Conservation (phyloP, 2,329 filamentous ascomycete species). For the Chaetomiaceae sp. region DNA sequence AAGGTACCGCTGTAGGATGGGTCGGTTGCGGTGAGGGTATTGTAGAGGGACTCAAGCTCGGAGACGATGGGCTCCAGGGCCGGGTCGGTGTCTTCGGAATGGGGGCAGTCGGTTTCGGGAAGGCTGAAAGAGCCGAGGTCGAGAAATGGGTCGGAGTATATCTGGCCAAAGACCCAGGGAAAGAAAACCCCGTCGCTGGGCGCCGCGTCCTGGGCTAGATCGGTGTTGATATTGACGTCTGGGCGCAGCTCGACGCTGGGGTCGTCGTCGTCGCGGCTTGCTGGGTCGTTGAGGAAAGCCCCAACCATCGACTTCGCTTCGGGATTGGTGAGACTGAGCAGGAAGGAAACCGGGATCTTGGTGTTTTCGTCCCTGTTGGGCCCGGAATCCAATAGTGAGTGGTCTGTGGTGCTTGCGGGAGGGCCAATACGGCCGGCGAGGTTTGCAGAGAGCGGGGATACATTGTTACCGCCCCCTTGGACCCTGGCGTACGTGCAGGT, state of each 20-base stretch:
- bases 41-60: slow-evolving; percentile 18
- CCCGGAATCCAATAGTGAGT: too few species aligned
- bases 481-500: slow-evolving; percentile 24
- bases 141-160: slow-evolving; percentile 9
- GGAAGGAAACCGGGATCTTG: slow-evolving; percentile 27
- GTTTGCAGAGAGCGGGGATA: too few species aligned
- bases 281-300: slow-evolving; percentile 15
- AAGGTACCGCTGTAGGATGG: slow-evolving; percentile 20
- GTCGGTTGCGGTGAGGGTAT: slow-evolving; percentile 12
- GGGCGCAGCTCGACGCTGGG: neutral
- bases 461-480: neutral
- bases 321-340: slow-evolving; percentile 28
- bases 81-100: slow-evolving; percentile 1
- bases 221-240: neutral
- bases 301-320: slow-evolving; percentile 26
- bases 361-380: slow-evolving; percentile 12
- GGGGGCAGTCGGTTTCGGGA: neutral
- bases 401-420: too few species aligned
- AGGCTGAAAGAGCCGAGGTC: slow-evolving; percentile 3
- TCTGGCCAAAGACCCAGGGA: neutral
- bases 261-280: neutral
- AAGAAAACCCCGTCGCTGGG: slow-evolving; percentile 12
- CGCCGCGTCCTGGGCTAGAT: neutral
- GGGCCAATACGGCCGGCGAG: too few species aligned
- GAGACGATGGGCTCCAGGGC: slow-evolving; percentile 9